Evolutionary conservation across 2,329 filamentous ascomycete species (phyloP), one percentile per base, ranked within the genome.

Genomic region (Colletotrichum truncatum): DNA sequence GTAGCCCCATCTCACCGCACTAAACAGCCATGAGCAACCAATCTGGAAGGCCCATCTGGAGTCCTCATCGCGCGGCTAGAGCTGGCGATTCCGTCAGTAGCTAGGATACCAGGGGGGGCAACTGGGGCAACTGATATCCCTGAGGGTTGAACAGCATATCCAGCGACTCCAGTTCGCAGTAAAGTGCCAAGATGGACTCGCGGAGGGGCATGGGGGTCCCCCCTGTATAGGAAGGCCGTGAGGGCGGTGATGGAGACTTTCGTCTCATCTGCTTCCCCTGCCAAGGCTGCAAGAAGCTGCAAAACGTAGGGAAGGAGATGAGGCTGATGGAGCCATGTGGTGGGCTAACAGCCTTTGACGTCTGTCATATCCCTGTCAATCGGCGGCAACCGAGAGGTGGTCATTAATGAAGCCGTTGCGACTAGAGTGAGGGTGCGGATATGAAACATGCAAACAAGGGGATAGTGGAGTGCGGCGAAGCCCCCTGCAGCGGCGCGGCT

Each of bases 371-470:
- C 34, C 57, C 16, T 45, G 62, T 43, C n/a, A 36, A 32, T 66
- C 63, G 63, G 63, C 63, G 49, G 63, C 57, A 66, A 46, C 63
- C 63, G 63, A 63, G 63, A 51, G 23, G 21, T 16, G 41, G 32
- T 61, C 49, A 66, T 56, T 56, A 45, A 66, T 63, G 49, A 51
- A 66, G 63, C 30, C 57, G 63, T 66, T 66, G 63, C 63, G 49
- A 46, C 56, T 66, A 66, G 21, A 63, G 57, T 56, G 43, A 55
- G 45, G 23, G 43, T 62, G 62, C 32, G 43, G 41, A 43, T 49
- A 45, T 66, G 63, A 66, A 63, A 66, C 63, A 38, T 21, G 30
- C 16, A 56, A 45, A 56, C 43, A 66, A 51, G 62, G 43, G 45
- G 63, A 30, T n/a, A 14, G 57, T 66, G 63, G 63, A 56, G 32